These are phyloP conservation scores for Trifolium pratense DNA, from an alignment of 306 rosid species.

Conservation along the genomic window DNA sequence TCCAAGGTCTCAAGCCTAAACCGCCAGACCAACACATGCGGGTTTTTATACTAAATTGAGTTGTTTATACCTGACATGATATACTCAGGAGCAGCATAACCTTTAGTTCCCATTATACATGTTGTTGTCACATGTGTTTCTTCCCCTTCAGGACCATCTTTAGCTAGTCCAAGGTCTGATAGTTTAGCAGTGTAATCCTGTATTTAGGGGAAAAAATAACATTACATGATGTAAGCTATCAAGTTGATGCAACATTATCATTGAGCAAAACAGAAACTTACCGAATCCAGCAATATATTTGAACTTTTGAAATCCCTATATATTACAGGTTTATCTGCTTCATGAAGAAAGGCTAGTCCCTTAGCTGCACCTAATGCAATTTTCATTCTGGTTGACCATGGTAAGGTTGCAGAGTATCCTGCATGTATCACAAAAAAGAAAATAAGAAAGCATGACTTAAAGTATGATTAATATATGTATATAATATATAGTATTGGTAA, in stretches of 20 bases:
- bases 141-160: conserved; percentile 78
- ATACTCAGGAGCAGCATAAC: conserved; percentile 91
- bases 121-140: conserved; percentile 72
- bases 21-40: no score
- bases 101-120: conserved; percentile 73
- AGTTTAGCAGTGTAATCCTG: conserved; percentile 77
- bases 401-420: conserved; percentile 70
- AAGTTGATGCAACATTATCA: conserved; percentile 4
- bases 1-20: no score
- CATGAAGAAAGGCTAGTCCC: conserved; percentile 82
- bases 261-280: conserved; percentile 43
- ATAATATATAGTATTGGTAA: neutral
- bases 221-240: neutral
- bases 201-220: neutral
- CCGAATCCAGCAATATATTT: conserved; percentile 77
- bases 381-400: conserved; percentile 85
- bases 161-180: conserved; percentile 83
- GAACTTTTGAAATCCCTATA: conserved; percentile 86
- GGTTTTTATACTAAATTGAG: no score
- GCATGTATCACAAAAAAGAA: conserved; percentile 18
- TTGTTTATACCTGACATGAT: conserved; percentile 56
- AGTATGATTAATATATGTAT: neutral
- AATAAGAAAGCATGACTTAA: neutral
- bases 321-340: conserved; percentile 76
- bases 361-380: conserved; percentile 80